Evolutionary conservation across 2,329 filamentous ascomycete species (phyloP), one percentile per base, ranked within the genome.

Genomic region (Madurella fahalii): DNA sequence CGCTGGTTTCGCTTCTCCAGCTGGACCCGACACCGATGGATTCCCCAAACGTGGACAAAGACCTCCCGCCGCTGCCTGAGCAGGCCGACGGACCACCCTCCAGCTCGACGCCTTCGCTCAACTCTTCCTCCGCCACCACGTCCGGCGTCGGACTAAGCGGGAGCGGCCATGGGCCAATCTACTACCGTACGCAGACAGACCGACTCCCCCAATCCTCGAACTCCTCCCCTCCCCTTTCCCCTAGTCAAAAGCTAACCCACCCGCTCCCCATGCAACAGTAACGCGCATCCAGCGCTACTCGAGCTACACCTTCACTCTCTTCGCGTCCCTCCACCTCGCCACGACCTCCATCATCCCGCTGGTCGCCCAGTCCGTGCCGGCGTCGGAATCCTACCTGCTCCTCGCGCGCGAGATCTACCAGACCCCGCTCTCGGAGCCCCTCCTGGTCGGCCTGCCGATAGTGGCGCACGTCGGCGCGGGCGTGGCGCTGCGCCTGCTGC

Each of bases 341-440:
- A 95, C 92, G 64, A 93, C 90, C 34, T 89, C 89, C 8, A 69
- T 95, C 42, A 86, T 95, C 60, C 91, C 90, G 0, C 81, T 94
- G 39, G 64, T 85, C 47, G 90, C 88, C 40, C 82, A 79, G 54
- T 90, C 87, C 44, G 82, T 94, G 7, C 75, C 86, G 9, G 81
- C 84, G 50, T 88, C 88, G 57, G 92, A 96, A 68, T 85, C 84
- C 47, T 95, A 91, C 71, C 84, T 97, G 47, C 86, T 97, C 60
- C 89, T 96, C 70, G 92, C 91, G 30, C 84, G 93, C 58, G 92
- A 95, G 47, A 85, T 94, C 70, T 97, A 97, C 75, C 93, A 96
- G 71, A 92, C 90, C 1, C 80, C 86, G 2, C 75, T 89, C 15
- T 79, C 87, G 49, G 92, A 96, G 68, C 89, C 90, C 3, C 74